These are phyloP conservation scores for Globisporangium sylvaticum DNA, from an alignment of 352 stramenopile genomes.

Conservation along the genomic window DNA sequence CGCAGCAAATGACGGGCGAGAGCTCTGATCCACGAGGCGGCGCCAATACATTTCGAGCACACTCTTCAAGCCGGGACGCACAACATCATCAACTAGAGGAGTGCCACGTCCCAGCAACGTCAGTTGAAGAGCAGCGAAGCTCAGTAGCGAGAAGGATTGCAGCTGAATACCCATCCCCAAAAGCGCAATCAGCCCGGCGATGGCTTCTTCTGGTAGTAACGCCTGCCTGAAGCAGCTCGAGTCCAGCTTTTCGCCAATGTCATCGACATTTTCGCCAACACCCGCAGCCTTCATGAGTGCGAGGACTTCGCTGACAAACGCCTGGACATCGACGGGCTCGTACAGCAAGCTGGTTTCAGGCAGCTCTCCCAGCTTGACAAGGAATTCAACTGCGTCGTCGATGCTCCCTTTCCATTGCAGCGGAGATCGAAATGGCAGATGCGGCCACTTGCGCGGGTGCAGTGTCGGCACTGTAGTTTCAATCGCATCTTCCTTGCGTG, in stretches of 20 bases:
- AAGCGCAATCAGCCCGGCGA: slow-evolving; percentile 36
- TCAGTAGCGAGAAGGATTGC: slow-evolving; percentile 62
- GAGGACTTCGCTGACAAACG: slow-evolving; percentile 28
- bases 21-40: slow-evolving; percentile 26
- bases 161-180: slow-evolving; percentile 52
- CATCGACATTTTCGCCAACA: slow-evolving; percentile 17
- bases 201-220: slow-evolving; percentile 20
- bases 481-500: slow-evolving; percentile 35
- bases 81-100: slow-evolving; percentile 6
- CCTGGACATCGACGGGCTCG: slow-evolving; percentile 48
- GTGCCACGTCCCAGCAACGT: slow-evolving; percentile 24
- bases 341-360: slow-evolving; percentile 60
- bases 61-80: slow-evolving; percentile 19
- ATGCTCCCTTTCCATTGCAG: slow-evolving; percentile 42
- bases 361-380: slow-evolving; percentile 42
- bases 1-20: slow-evolving; percentile 27
- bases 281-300: slow-evolving; percentile 20
- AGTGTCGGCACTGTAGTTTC: slow-evolving; percentile 43
- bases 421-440: slow-evolving; percentile 54
- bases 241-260: not conserved
- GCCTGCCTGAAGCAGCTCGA: not conserved
- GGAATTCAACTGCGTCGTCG: slow-evolving; percentile 39
- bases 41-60: slow-evolving; percentile 29
- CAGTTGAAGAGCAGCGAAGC: slow-evolving; percentile 33
- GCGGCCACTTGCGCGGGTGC: slow-evolving; percentile 62